Conservation (phyloP, 2,329 filamentous ascomycete species). For the Trichoderma guizhouense region DNA sequence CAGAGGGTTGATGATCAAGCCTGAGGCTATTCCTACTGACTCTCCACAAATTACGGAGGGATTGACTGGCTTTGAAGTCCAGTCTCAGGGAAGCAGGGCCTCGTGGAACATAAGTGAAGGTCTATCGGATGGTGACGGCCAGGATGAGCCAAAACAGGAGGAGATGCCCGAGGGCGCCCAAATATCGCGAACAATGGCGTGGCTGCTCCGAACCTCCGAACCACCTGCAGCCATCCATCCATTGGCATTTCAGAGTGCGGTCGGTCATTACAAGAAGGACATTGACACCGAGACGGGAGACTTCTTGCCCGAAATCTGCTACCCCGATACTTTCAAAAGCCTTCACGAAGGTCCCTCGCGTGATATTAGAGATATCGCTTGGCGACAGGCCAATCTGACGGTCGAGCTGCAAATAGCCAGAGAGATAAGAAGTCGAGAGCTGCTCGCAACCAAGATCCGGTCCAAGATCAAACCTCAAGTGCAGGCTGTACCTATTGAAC, state of each 20-base stretch:
- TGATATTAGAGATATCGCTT: slow-evolving; percentile 23
- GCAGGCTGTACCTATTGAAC: slow-evolving; percentile 4
- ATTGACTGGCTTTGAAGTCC: not conserved
- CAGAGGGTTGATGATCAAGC: not conserved
- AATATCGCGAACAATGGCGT: not conserved
- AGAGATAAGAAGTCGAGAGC: slow-evolving; percentile 26
- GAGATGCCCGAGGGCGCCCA: not conserved
- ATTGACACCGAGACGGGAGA: slow-evolving; percentile 37
- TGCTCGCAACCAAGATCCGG: slow-evolving; percentile 18
- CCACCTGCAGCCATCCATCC: not conserved
- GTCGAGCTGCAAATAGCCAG: slow-evolving; percentile 26
- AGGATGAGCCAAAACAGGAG: not conserved
- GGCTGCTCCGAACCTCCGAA: not conserved
- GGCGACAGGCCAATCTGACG: slow-evolving; percentile 30
- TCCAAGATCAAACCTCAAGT: slow-evolving; percentile 11
- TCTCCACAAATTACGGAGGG: not conserved
- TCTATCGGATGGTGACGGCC: not conserved
- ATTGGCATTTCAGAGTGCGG: not conserved
- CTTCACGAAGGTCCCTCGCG: slow-evolving; percentile 2
- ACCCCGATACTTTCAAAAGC: slow-evolving; percentile 30
- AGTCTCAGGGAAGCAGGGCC: not conserved
- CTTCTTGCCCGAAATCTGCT: slow-evolving; percentile 32
- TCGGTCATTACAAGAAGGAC: slow-evolving; percentile 26
- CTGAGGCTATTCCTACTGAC: not conserved
- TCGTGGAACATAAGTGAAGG: slow-evolving; percentile 14